A percentile compares a stretch with the other conserved stretches of the same genome.
phyloP scores from a whole-genome alignment of 257 asterid genomes.

The Solanum okadae region DNA sequence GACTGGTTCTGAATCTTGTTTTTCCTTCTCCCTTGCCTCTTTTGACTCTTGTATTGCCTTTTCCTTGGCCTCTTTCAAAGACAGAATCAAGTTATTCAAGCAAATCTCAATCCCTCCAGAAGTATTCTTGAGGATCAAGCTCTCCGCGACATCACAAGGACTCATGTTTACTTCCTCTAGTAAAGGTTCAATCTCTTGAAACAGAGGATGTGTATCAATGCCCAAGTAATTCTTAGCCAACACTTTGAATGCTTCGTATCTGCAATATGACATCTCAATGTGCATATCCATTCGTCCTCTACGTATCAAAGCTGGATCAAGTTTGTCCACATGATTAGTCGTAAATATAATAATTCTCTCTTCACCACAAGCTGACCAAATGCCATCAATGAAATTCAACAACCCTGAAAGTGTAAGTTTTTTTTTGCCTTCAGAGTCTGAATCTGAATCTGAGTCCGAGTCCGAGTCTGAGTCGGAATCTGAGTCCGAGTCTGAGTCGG shows the following conservation, averaged over 20 bases:
- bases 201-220: neutral
- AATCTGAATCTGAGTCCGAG: neutral
- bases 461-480: neutral
- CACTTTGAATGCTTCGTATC: conserved; percentile 3
- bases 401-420: neutral
- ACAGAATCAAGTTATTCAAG: neutral
- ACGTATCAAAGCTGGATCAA: neutral
- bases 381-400: neutral
- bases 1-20: neutral
- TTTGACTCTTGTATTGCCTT: neutral
- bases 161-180: neutral
- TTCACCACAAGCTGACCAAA: neutral
- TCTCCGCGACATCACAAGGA: neutral
- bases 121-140: neutral
- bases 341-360: neutral
- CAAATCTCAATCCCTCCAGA: neutral
- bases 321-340: neutral
- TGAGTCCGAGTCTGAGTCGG: no score
- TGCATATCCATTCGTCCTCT: neutral
- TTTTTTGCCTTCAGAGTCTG: neutral
- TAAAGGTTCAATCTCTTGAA: neutral
- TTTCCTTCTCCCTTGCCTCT: neutral
- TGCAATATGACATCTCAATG: neutral
- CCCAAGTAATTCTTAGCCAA: neutral
- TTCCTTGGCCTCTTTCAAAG: neutral